A percentile compares a stretch with the other conserved stretches of the same genome.
Evolutionary conservation across 1,284 basidiomycete genomes (phyloP).

Genomic region (Pseudozyma flocculosa): DNA sequence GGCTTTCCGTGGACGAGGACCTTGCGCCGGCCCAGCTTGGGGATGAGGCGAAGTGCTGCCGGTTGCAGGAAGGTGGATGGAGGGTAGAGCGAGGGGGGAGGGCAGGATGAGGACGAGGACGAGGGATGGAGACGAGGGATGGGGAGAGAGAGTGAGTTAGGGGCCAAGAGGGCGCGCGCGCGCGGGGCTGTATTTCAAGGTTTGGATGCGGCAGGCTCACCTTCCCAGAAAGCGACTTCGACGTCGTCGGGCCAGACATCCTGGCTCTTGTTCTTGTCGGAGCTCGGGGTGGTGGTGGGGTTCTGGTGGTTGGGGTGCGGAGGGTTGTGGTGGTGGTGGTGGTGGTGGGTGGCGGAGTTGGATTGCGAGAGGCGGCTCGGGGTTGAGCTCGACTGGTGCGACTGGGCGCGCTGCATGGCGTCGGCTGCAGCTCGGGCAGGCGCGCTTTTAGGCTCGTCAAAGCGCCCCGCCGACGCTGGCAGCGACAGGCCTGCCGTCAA

Average conservation of each 20-base stretch:
- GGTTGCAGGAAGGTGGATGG: neutral
- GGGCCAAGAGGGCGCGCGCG: no score
- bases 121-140: slow-evolving; percentile 2
- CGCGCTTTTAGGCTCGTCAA: slow-evolving; percentile 24
- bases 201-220: no score
- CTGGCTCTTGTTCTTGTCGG: slow-evolving; percentile 49
- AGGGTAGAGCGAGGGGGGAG: slow-evolving; percentile 8
- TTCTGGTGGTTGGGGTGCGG: neutral
- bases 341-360: neutral
- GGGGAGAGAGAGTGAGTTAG: neutral
- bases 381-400: slow-evolving; percentile 9
- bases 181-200: no score
- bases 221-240: slow-evolving; percentile 60
- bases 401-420: slow-evolving; percentile 38
- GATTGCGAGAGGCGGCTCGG: neutral
- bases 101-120: neutral
- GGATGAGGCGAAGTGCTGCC: slow-evolving; percentile 59
- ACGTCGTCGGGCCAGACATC: slow-evolving; percentile 61
- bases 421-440: slow-evolving; percentile 28
- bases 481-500: slow-evolving; percentile 38
- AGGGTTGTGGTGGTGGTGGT: neutral
- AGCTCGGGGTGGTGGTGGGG: slow-evolving; percentile 12
- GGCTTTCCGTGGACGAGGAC: slow-evolving; percentile 62
- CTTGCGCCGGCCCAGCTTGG: slow-evolving; percentile 61
- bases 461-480: slow-evolving; percentile 4